phyloP scores from a whole-genome alignment of 2,329 filamentous ascomycete genomes.

The Alternaria ventricosa region DNA sequence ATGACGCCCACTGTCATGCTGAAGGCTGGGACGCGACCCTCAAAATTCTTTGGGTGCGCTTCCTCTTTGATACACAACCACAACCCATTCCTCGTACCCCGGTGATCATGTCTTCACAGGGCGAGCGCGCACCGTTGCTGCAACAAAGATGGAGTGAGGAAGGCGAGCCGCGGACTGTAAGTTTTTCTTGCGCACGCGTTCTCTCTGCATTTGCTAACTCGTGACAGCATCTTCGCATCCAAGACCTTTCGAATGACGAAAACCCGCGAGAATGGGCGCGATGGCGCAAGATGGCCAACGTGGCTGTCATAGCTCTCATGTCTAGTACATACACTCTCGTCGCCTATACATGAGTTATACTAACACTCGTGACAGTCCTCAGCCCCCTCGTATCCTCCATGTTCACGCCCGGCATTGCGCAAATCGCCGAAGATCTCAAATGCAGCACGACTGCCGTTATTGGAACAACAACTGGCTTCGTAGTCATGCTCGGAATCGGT shows the following conservation, averaged over 20 bases:
- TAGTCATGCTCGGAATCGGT: conserved; percentile 57
- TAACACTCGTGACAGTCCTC: conserved; percentile 42
- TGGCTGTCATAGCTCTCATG: conserved; percentile 59
- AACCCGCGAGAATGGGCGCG: conserved; percentile 57
- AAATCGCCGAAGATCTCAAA: conserved; percentile 57
- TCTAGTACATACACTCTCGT: conserved; percentile 40
- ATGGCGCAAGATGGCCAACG: conserved; percentile 56
- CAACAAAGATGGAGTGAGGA: conserved; percentile 37
- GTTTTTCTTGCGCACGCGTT: conserved; percentile 4
- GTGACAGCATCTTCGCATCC: conserved; percentile 28
- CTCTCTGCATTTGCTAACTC: conserved; percentile 7
- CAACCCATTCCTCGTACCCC: not conserved
- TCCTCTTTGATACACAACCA: not conserved
- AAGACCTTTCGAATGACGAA: conserved; percentile 46
- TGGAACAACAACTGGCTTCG: conserved; percentile 59
- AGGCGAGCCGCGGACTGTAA: conserved; percentile 43
- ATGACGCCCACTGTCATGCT: conserved; percentile 10
- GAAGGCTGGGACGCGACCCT: not conserved
- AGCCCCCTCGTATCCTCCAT: conserved; percentile 58
- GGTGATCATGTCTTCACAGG: conserved; percentile 22
- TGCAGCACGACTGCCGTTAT: conserved; percentile 53
- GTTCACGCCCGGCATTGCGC: conserved; percentile 60
- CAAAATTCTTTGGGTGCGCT: not conserved
- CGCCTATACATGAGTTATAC: not conserved
- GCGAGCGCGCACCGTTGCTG: conserved; percentile 52